Base-by-base conservation (phyloP, 106 monocot genomes). In the Dactylorhiza incarnata region DNA sequence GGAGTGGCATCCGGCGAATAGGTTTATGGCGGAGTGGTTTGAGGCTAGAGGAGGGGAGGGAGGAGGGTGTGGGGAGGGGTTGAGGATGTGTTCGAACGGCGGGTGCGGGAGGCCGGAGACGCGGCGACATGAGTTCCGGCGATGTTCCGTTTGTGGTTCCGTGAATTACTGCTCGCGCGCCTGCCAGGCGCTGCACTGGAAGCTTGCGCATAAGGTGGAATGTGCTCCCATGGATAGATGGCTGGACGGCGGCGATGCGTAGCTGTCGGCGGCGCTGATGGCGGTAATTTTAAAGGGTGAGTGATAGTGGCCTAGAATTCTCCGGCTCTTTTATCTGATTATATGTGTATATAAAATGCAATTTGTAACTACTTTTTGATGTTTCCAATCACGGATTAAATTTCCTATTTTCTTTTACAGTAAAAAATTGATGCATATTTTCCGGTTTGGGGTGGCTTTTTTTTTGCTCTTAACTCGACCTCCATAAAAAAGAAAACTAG, bases 21-120 rank as follows among this genome's bases (percentile, higher is more conserved):
- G 72, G 54, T 88, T 88, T 77, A 63, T 88, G 78, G 77, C 70
- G 17, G 88, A 82, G 58, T 88, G 80, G 80, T 80, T 80, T 10
- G 25, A 52, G 2, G 49, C 23, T 7, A 73, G 74, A 46, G 74
- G 5, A 9, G 13, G 48, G 45, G 11, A 16, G 0, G 0, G 49
- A 9, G 67, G 53, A n/a, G 80, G 26, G 2, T 29, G 29, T 29
- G 29, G 29, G 25, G 61, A 54, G 9, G 84, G 74, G 16, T 23
- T 87, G 75, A 77, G 90, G 82, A 15, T 90, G 47, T 90, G 87
- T 72, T 84, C 82, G 2, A 66, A 85, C n/a, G 45, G 9, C 2
- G 73, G 71, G 12, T 90, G 90, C 53, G 87, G 90, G 5, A 71
- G 90, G 78, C 83, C 83, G 62, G 85, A 87, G 87, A 87, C 83